phyloP scores from a whole-genome alignment of 352 stramenopile species.

The Phytophthora sp. region DNA sequence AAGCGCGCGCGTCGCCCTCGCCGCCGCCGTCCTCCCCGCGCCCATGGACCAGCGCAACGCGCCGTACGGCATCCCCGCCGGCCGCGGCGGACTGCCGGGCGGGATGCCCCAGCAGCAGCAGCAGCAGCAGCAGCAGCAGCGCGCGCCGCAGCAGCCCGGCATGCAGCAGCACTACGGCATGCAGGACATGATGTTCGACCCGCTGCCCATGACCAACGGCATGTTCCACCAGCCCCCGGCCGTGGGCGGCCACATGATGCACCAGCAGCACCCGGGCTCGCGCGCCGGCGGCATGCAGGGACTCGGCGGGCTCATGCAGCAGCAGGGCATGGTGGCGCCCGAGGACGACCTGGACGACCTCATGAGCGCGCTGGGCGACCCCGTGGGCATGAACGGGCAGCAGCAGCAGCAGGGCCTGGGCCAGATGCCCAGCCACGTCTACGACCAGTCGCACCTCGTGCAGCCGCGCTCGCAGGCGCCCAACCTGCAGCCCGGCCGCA shows the following conservation, averaged over 20 bases:
- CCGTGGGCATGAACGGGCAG: constrained; percentile 55
- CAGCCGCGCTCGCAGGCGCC: constrained; percentile 43
- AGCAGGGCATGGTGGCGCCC: constrained; percentile 55
- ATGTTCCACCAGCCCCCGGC: constrained; percentile 50
- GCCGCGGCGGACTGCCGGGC: constrained; percentile 39
- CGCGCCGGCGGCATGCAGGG: constrained; percentile 31
- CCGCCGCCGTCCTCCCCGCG: not conserved
- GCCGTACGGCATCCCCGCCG: constrained; percentile 53
- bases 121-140: constrained; percentile 9
- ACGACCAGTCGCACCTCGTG: constrained; percentile 68
- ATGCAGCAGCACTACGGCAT: constrained; percentile 60
- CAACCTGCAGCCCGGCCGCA: constrained; percentile 22
- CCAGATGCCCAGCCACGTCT: constrained; percentile 61
- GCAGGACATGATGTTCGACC: constrained; percentile 83
- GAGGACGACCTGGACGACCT: constrained; percentile 81
- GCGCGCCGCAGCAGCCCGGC: constrained; percentile 3
- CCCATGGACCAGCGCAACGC: constrained; percentile 60
- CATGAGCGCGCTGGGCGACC: constrained; percentile 64
- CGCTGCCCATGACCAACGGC: constrained; percentile 65
- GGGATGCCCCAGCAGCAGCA: constrained; percentile 34
- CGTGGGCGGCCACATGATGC: constrained; percentile 37
- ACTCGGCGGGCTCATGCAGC: constrained; percentile 42
- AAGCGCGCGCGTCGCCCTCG: not conserved
- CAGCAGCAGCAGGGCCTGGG: constrained; percentile 50
- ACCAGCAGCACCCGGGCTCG: constrained; percentile 38